These are phyloP conservation scores for Dichotomocladium elegans DNA, from an alignment of 371 early-diverging fungal species.

Conservation along the genomic window DNA sequence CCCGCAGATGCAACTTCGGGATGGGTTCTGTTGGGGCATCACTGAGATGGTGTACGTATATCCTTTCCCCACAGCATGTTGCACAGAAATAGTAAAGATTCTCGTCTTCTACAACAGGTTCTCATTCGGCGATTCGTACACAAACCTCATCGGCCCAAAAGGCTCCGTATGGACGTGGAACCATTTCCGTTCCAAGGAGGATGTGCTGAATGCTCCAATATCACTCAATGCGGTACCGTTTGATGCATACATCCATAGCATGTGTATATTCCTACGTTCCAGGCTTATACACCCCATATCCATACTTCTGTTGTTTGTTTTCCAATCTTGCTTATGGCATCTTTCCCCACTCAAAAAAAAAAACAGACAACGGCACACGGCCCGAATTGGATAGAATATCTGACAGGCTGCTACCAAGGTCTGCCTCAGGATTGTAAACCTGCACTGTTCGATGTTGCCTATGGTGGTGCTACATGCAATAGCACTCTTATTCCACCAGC, in stretches of 20 bases:
- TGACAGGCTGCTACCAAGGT: conserved; percentile 11
- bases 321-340: background rate
- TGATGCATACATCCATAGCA: background rate
- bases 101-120: background rate
- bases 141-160: conserved; percentile 7
- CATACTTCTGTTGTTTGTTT: background rate
- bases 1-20: too few species aligned
- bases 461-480: conserved; percentile 6
- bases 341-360: too few species aligned
- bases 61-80: too few species aligned
- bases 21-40: conserved; percentile 4
- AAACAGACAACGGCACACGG: conserved; percentile 12
- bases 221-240: conserved; percentile 1
- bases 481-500: conserved; percentile 3
- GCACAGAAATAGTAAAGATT: background rate
- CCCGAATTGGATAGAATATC: conserved; percentile 11
- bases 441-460: conserved; percentile 8
- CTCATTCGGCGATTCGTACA: conserved; percentile 12
- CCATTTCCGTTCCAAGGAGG: background rate
- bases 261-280: too few species aligned
- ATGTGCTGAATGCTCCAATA: conserved; percentile 3
- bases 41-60: conserved; percentile 1
- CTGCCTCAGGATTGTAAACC: conserved; percentile 11
- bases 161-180: conserved; percentile 14
- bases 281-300: background rate